Base-by-base conservation (phyloP, 441 rosid species). In the Erodium moschatum region DNA sequence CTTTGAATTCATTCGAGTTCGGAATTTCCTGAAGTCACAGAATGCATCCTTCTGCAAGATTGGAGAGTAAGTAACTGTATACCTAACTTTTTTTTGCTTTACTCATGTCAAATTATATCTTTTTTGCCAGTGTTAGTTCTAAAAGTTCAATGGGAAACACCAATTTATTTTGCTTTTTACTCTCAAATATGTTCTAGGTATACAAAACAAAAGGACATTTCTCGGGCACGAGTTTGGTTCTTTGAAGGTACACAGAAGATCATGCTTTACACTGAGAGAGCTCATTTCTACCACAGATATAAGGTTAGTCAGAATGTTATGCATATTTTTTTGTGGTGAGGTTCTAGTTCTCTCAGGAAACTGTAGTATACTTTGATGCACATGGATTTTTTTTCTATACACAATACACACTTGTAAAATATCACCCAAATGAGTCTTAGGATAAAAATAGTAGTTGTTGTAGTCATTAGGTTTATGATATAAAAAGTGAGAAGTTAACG, bases 221-320 rank as follows among this genome's bases (percentile, higher is more conserved):
- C 96, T 29, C 96, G 92, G 29, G 88, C 96, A 64, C 85, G 97
- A 67, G 76, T 82, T 67, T 72, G 82, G 84, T 91, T 94, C 79
- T 87, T 87, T 63, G 85, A 82, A 77, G 91, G 92, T 78, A 83
- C 60, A 58, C 77, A 77, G 74, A 89, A 88, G 80, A 85, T 91
- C 69, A 86, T 94, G 88, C 91, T 94, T 67, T 94, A 89, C 85
- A 94, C 94, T 0, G 92, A 91, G 83, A 88, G 99, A 82, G 75
- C 81, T 16, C 96, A 89, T 80, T 94, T 94, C 76, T 88, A 87
- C 83, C 82, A 74, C 76, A 82, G 99, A 91, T 94, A 88, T 67
- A 87, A 91, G 99, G 99, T 87, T 72, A 65, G 66, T 38, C 31
- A 44, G 9, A 44, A 65, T 69, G 66, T 16, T 74, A 4, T 29